phyloP scores from a whole-genome alignment of 2,329 filamentous ascomycete species.

The Paradendryphiella salina region DNA sequence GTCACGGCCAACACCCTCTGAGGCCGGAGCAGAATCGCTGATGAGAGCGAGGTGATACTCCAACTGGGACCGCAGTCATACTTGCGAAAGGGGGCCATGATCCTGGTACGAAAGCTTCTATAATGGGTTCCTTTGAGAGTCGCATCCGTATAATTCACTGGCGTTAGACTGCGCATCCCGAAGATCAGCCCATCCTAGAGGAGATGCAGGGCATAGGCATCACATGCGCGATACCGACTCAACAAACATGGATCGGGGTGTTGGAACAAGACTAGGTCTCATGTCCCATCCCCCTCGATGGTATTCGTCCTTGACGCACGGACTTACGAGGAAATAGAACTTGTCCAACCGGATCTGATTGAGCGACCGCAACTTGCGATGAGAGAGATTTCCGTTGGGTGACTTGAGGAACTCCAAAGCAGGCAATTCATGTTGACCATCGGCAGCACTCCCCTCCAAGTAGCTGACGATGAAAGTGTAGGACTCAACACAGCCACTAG shows the following conservation, averaged over 20 bases:
- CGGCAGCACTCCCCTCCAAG: neutral
- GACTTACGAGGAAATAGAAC: no score
- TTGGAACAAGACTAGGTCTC: neutral
- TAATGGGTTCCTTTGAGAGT: neutral
- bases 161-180: neutral
- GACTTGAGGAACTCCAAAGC: neutral
- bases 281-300: neutral
- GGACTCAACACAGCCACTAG: neutral
- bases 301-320: neutral
- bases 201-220: neutral
- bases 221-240: neutral
- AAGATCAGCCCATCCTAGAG: neutral
- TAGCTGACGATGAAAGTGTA: neutral
- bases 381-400: no score
- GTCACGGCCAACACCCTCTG: neutral
- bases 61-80: neutral
- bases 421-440: no score
- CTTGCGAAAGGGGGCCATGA: neutral
- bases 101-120: neutral
- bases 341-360: no score
- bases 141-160: neutral
- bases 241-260: no score
- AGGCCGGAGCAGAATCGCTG: neutral
- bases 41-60: neutral
- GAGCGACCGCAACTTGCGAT: no score